Conservation (phyloP, 352 stramenopile species). For the Phytophthora sp. region DNA sequence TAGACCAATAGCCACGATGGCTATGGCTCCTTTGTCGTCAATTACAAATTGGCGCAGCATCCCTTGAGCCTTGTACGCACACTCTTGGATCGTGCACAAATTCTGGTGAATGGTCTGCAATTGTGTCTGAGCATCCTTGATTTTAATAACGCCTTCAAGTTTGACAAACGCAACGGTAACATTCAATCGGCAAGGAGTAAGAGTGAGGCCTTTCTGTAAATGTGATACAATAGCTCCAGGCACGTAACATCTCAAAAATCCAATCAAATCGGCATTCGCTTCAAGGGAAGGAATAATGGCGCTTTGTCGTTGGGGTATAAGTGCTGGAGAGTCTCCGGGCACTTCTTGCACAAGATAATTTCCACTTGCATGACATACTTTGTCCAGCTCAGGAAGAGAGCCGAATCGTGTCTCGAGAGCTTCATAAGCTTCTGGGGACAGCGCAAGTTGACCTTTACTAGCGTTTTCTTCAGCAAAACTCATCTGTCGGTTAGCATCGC, state of each 20-base stretch:
- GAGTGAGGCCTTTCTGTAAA: constrained; percentile 63
- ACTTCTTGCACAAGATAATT: constrained; percentile 55
- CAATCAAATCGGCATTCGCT: constrained; percentile 49
- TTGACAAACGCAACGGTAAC: constrained; percentile 80
- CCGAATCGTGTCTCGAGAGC: constrained; percentile 37
- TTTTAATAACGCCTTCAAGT: constrained; percentile 60
- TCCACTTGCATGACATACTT: constrained; percentile 37
- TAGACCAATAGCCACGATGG: constrained; percentile 79
- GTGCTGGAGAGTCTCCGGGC: neutral
- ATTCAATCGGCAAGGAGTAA: constrained; percentile 72
- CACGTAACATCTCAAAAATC: constrained; percentile 69
- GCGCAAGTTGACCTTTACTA: constrained; percentile 71
- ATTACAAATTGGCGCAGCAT: constrained; percentile 88
- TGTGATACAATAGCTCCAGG: constrained; percentile 73
- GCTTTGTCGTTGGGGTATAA: neutral
- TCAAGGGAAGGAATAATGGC: constrained; percentile 2
- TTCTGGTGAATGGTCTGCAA: constrained; percentile 63
- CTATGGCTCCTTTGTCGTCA: constrained; percentile 85
- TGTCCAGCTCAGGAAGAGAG: constrained; percentile 23
- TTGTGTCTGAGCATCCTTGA: constrained; percentile 43
- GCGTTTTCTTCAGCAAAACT: constrained; percentile 73
- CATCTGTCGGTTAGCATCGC: constrained; percentile 85
- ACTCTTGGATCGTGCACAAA: constrained; percentile 75
- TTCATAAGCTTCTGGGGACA: constrained; percentile 60
- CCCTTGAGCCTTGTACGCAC: constrained; percentile 79